Base-by-base conservation (phyloP, 352 stramenopile species). In the Phytophthora colocasiae region DNA sequence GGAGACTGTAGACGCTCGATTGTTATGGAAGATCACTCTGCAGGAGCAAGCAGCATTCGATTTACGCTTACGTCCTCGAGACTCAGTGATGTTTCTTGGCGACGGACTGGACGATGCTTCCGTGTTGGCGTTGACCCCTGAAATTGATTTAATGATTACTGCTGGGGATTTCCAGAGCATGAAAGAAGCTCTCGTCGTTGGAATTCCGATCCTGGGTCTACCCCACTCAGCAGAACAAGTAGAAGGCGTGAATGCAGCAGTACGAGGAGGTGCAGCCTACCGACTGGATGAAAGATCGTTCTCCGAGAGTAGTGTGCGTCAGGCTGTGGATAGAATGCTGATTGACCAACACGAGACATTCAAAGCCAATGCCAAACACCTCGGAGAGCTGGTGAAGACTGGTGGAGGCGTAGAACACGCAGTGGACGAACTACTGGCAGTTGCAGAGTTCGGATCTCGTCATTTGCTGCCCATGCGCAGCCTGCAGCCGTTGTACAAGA, bases 401-500 rank as follows among this genome's bases (percentile, higher is more conserved):
- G 81, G 77, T 1, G 87, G 87, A 1, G 87, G 87, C 0, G 72
- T 75, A 0, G 47, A 70, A 50, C 76, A 78, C 4, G 85, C 85
- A 17, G 83, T 68, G 7, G 80, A 94, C 46, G 73, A 81, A 26
- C 57, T 96, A 14, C 58, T 83, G 39, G 77, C 78, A 1, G 76
- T 93, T 29, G 67, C 80, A 6, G 62, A 87, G 46, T 82, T 91
- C 51, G 85, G 82, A 47, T 55, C 77, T 14, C 45, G 26, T 46
- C 80, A 90, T 45, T 51, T 90, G 32, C 43, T 92, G 40, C 80
- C 85, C 0, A 77, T 72, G 45, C 73, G 72, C 57, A 90, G 84
- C 58, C 53, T 79, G 47, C 85, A 93, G 71, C 80, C 83, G 32
- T 69, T 93, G 14, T 88, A 91, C 81, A 93, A 92, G 75, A 92